These are phyloP conservation scores for Pneumocystis wakefieldiae DNA, from an alignment of 1,139 yeast genomes.

Conservation along the genomic window DNA sequence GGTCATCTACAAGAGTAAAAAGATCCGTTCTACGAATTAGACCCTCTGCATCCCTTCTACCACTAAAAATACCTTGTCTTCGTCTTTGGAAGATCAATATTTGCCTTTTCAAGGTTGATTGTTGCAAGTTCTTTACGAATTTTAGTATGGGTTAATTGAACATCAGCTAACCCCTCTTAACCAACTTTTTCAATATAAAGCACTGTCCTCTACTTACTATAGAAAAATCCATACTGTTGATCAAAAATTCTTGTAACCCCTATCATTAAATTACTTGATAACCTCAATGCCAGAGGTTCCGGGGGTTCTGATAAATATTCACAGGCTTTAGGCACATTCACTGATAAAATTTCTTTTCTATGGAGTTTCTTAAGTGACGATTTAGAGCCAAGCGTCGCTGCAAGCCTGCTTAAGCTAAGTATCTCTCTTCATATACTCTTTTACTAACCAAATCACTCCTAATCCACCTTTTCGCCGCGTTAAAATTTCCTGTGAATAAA, in stretches of 20 bases:
- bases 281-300: conserved; percentile 29
- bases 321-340: conserved; percentile 17
- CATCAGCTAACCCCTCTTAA: conserved; percentile 7
- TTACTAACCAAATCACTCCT: conserved; percentile 9
- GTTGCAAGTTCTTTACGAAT: conserved; percentile 4
- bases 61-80: background rate
- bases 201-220: conserved; percentile 14
- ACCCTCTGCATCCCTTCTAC: too few species aligned
- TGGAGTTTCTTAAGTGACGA: conserved; percentile 15
- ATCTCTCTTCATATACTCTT: background rate
- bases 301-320: conserved; percentile 15
- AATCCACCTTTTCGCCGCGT: conserved; percentile 12
- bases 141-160: conserved; percentile 6
- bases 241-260: conserved; percentile 44
- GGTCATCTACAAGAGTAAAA: conserved; percentile 8
- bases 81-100: conserved; percentile 2
- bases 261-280: conserved; percentile 37
- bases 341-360: conserved; percentile 17
- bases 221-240: conserved; percentile 35
- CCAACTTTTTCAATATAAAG: background rate
- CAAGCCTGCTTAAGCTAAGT: conserved; percentile 13
- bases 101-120: background rate
- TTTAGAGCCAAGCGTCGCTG: conserved; percentile 18
- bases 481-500: conserved; percentile 10
- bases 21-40: conserved; percentile 2